Conservation (phyloP, 257 asterid genomes). For the Cynanchum wilfordii region DNA sequence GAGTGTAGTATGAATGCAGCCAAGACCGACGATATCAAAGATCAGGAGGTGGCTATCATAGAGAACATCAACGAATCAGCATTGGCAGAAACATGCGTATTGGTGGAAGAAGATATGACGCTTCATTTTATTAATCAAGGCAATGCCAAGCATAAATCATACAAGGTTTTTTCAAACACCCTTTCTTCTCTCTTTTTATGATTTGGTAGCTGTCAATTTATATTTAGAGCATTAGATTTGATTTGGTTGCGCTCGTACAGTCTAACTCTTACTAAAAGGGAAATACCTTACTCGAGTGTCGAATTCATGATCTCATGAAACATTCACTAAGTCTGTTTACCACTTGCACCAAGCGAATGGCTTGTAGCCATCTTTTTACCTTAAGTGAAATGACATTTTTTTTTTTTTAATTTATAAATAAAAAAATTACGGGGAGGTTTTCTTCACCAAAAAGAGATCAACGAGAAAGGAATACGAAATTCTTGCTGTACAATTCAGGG, state of each 20-base stretch:
- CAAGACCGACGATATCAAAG: conserved; percentile 24
- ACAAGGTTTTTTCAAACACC: conserved; percentile 41
- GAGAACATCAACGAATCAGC: conserved; percentile 30
- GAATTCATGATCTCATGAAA: too few species aligned
- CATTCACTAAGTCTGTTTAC: too few species aligned
- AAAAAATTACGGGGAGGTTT: conserved; percentile 47
- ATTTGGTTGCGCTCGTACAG: too few species aligned
- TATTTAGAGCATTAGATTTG: too few species aligned
- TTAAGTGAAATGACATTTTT: background rate
- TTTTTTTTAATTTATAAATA: conserved; percentile 12
- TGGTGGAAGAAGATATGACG: conserved; percentile 50
- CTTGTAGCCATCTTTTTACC: background rate
- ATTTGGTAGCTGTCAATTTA: background rate
- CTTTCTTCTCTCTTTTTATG: background rate
- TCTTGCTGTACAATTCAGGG: conserved; percentile 21
- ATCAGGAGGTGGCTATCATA: conserved; percentile 17
- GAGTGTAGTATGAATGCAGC: conserved; percentile 29
- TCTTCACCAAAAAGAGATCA: conserved; percentile 45
- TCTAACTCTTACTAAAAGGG: too few species aligned
- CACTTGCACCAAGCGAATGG: too few species aligned
- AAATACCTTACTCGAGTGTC: too few species aligned
- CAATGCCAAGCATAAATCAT: conserved; percentile 46
- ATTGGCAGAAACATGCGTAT: conserved; percentile 56
- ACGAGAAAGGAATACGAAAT: conserved; percentile 36
- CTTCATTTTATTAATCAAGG: conserved; percentile 25